A percentile compares a stretch with the other conserved stretches of the same genome.
These are phyloP conservation scores for Salvia rosmarinus DNA, from an alignment of 257 asterid species.

Conservation along the genomic window DNA sequence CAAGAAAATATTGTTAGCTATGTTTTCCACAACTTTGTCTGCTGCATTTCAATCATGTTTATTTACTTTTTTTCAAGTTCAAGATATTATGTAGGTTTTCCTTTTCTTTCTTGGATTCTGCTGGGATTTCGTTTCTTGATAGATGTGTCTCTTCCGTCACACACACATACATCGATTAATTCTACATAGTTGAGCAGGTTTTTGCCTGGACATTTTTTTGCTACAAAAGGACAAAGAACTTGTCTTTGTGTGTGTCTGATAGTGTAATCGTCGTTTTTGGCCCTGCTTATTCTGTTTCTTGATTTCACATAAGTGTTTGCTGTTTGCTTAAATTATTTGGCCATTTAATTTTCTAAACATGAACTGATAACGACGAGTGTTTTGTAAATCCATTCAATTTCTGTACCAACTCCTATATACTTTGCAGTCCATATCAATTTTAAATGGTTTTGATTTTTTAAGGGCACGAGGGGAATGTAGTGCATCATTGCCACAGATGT, in stretches of 20 bases:
- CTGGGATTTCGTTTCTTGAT: slow-evolving; percentile 27
- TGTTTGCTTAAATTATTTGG: slow-evolving; percentile 1
- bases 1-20: background rate
- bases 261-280: background rate
- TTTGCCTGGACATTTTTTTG: background rate
- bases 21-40: slow-evolving; percentile 10
- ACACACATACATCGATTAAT: slow-evolving; percentile 13
- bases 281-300: slow-evolving; percentile 27
- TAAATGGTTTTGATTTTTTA: slow-evolving; percentile 34
- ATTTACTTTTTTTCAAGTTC: slow-evolving; percentile 19
- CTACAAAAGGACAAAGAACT: background rate
- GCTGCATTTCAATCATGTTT: slow-evolving; percentile 9
- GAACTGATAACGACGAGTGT: background rate
- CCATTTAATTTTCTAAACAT: background rate
- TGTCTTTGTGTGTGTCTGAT: slow-evolving; percentile 13
- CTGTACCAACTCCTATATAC: background rate
- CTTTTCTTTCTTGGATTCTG: slow-evolving; percentile 27
- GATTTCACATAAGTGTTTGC: background rate
- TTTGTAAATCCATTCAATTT: slow-evolving; percentile 1
- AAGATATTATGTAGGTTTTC: slow-evolving; percentile 17
- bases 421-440: background rate
- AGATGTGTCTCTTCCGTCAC: background rate
- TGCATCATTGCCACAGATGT: slow-evolving; percentile 76
- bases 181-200: background rate
- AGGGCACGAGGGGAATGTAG: slow-evolving; percentile 67